These are phyloP conservation scores for Penicillium sumatraense DNA, from an alignment of 2,329 filamentous ascomycete genomes.

Conservation along the genomic window DNA sequence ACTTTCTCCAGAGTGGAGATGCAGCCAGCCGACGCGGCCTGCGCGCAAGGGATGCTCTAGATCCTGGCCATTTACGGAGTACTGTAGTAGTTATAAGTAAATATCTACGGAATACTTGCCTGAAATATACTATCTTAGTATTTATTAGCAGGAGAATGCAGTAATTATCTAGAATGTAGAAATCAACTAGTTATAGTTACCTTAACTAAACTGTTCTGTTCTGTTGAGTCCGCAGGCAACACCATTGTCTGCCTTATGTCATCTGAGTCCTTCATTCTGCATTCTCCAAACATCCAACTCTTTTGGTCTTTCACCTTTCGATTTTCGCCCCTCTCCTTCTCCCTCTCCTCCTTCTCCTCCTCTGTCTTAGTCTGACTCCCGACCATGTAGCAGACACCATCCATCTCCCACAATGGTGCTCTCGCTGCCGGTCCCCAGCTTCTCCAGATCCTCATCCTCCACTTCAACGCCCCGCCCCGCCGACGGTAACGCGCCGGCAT, in stretches of 20 bases:
- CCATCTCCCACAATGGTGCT: slow-evolving; percentile 39
- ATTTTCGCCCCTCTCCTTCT: too few relatives aligned
- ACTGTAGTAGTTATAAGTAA: too few relatives aligned
- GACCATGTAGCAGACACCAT: slow-evolving; percentile 38
- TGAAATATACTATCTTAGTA: too few relatives aligned
- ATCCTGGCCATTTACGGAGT: too few relatives aligned
- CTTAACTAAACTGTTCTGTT: too few relatives aligned
- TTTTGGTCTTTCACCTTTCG: too few relatives aligned
- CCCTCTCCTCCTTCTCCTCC: slow-evolving; percentile 2
- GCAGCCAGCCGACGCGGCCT: background rate
- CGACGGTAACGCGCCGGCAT: slow-evolving; percentile 22
- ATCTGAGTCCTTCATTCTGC: slow-evolving; percentile 5
- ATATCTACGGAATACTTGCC: too few relatives aligned
- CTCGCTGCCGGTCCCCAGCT: slow-evolving; percentile 42
- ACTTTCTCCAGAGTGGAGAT: background rate
- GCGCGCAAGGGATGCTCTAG: slow-evolving; percentile 6
- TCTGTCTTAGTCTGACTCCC: slow-evolving; percentile 3
- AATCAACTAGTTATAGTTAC: too few relatives aligned
- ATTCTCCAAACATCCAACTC: background rate
- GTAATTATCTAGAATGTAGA: too few relatives aligned
- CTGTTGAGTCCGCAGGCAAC: background rate
- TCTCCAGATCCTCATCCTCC: slow-evolving; percentile 33
- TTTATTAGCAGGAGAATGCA: too few relatives aligned
- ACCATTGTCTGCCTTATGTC: slow-evolving; percentile 6
- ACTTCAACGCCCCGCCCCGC: slow-evolving; percentile 30